Base-by-base conservation (phyloP, 2,329 filamentous ascomycete genomes). In the Claviceps spartinae region DNA sequence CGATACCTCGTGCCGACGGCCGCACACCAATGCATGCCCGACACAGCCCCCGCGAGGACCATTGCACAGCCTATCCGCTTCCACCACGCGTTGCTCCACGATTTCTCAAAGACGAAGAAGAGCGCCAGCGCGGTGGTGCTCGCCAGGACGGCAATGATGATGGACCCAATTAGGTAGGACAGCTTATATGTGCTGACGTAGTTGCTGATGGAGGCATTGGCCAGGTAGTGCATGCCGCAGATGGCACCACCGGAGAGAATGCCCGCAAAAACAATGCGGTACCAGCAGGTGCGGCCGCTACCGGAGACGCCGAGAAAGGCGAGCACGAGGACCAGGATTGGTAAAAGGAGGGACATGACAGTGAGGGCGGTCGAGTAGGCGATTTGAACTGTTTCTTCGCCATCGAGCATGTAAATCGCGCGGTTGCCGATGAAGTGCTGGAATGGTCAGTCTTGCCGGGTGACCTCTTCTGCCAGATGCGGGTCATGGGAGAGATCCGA, bases 21-120 rank as follows among this genome's bases (percentile, higher is more conserved):
- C 22, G 85, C 87, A 50, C 83, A 83, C 84, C 86, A 93, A 67
- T 93, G 87, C 87, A 93, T 91, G 1, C 85, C 85, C 4, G 83
- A 88, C 1, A 91, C 85, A 38, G 84, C 86, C n/a, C 77, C 72
- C 9, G 86, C 84, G 42, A 94, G 73, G 22, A 88, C 66, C 49
- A 79, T 69, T 16, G 83, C 84, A 56, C 82, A 86, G 1, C 81
- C 59, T 6, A 77, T 66, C 53, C 87, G 75, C 62, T 86, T 87
- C 83, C 83, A 88, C 78, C 83, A 87, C 14, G 77, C 79, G 59
- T 82, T 83, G 47, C 83, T 86, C 86, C 88, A 94, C 5, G 79
- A 75, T 16, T 83, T 79, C 56, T 83, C 78, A 65, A 85, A 81
- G 55, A 84, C 77, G 67, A 91, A 93, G 71, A 94, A 93, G 2